phyloP scores from a whole-genome alignment of 768 basidiomycete genomes.

The Kwoniella botswanensis region DNA sequence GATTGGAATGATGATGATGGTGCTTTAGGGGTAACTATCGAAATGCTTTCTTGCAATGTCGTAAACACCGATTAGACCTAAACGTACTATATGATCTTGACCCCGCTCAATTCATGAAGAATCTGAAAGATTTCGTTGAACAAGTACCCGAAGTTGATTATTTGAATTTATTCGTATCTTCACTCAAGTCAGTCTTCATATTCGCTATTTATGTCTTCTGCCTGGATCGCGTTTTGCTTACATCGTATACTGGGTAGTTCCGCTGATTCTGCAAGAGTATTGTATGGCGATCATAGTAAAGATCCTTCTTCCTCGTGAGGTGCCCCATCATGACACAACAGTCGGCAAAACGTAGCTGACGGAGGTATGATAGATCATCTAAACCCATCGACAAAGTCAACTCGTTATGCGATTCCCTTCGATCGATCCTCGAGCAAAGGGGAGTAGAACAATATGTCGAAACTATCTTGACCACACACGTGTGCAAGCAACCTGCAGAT shows the following conservation, averaged over 20 bases:
- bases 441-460: conserved; percentile 83
- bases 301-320: conserved; percentile 20
- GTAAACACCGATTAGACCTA: conserved; percentile 91
- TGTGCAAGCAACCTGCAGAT: conserved; percentile 88
- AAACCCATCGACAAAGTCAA: conserved; percentile 62
- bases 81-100: conserved; percentile 85
- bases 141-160: conserved; percentile 89
- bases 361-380: background rate
- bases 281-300: conserved; percentile 18
- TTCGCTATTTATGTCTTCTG: too few relatives aligned
- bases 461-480: conserved; percentile 87
- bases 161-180: conserved; percentile 88
- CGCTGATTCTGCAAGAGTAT: conserved; percentile 19
- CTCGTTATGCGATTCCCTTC: conserved; percentile 76
- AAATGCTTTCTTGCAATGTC: conserved; percentile 86
- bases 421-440: conserved; percentile 68
- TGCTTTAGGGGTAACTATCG: conserved; percentile 71
- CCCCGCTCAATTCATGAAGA: conserved; percentile 68
- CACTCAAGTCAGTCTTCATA: conserved; percentile 67
- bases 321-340: background rate
- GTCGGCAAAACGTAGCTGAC: background rate
- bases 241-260: background rate
- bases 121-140: conserved; percentile 72
- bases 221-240: background rate
- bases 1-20: background rate